phyloP scores from a whole-genome alignment of 306 rosid genomes.

The Trifolium subterraneum region DNA sequence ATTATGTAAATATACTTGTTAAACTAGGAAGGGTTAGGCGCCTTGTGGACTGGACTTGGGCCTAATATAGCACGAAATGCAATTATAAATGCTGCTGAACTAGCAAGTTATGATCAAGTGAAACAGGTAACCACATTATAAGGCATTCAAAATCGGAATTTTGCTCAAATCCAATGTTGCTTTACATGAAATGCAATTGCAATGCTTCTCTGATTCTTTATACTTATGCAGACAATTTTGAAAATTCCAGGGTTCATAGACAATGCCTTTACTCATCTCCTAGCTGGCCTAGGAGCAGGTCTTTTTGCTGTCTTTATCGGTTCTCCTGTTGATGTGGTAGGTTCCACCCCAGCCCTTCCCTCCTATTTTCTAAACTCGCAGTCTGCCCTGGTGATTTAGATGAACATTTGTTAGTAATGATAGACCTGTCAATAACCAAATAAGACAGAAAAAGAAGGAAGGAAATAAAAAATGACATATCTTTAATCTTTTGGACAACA shows the following conservation, averaged over 20 bases:
- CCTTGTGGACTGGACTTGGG: conserved; percentile 97
- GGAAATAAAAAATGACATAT: conserved; percentile 1
- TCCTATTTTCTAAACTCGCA: not conserved
- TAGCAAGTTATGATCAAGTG: conserved; percentile 97
- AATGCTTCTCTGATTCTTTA: conserved; percentile 70
- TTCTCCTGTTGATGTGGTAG: conserved; percentile 99
- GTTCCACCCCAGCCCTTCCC: conserved; percentile 23
- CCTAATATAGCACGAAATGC: conserved; percentile 92
- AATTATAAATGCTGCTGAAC: conserved; percentile 92
- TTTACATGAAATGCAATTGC: conserved; percentile 46
- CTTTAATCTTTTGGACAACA: conserved; percentile 14
- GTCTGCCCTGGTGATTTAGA: conserved; percentile 2
- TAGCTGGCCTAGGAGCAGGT: conserved; percentile 98
- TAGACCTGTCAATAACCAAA: conserved; percentile 22
- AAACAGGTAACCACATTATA: conserved; percentile 69
- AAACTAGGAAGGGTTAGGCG: conserved; percentile 82
- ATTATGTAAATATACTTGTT: conserved; percentile 13
- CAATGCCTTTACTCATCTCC: conserved; percentile 82
- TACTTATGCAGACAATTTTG: conserved; percentile 98
- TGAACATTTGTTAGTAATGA: conserved; percentile 28
- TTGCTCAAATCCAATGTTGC: conserved; percentile 25
- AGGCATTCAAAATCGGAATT: conserved; percentile 35
- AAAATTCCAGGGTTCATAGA: conserved; percentile 99
- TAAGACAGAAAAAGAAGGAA: conserved; percentile 12
- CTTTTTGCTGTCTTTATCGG: conserved; percentile 93